A percentile compares a stretch with the other conserved stretches of the same genome.
phyloP scores from a whole-genome alignment of 495 filamentous ascomycete genomes.

The Penicillium manginii region DNA sequence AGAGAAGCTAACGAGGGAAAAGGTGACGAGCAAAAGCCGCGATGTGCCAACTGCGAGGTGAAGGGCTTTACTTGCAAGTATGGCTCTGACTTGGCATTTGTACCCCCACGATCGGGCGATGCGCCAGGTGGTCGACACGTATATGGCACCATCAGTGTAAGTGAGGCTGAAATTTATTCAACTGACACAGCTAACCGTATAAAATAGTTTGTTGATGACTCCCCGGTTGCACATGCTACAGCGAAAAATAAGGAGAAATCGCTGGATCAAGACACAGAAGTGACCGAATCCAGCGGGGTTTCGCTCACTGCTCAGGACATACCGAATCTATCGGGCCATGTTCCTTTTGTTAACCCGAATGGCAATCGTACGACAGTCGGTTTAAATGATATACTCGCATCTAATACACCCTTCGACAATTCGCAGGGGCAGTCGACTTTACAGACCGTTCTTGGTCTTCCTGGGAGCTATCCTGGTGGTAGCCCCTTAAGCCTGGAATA shows the following conservation, averaged over 20 bases:
- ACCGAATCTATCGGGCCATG: not conserved
- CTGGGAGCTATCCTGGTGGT: slow-evolving; percentile 2
- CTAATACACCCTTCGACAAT: not conserved
- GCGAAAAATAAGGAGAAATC: slow-evolving; percentile 4
- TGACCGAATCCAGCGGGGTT: not conserved
- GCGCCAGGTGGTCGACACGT: slow-evolving; percentile 13
- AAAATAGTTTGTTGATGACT: slow-evolving; percentile 32
- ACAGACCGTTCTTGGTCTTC: slow-evolving; percentile 1
- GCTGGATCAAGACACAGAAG: not conserved
- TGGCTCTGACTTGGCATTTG: slow-evolving; percentile 27
- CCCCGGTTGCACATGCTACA: slow-evolving; percentile 14
- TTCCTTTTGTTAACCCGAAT: not conserved
- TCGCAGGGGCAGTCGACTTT: slow-evolving; percentile 10
- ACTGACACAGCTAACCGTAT: not conserved
- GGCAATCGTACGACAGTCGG: slow-evolving; percentile 13
- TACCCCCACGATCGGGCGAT: slow-evolving; percentile 19
- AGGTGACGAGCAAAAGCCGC: slow-evolving; percentile 36
- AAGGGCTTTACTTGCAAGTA: slow-evolving; percentile 35
- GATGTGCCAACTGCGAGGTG: slow-evolving; percentile 33
- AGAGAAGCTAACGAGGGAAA: not conserved
- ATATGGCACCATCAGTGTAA: slow-evolving; percentile 28
- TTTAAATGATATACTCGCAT: slow-evolving; percentile 15
- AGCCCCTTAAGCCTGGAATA: slow-evolving; percentile 2
- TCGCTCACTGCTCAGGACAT: not conserved
- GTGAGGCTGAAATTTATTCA: not conserved